Base-by-base conservation (phyloP, 2,329 filamentous ascomycete genomes). In the Pseudocercospora pini-densiflorae region DNA sequence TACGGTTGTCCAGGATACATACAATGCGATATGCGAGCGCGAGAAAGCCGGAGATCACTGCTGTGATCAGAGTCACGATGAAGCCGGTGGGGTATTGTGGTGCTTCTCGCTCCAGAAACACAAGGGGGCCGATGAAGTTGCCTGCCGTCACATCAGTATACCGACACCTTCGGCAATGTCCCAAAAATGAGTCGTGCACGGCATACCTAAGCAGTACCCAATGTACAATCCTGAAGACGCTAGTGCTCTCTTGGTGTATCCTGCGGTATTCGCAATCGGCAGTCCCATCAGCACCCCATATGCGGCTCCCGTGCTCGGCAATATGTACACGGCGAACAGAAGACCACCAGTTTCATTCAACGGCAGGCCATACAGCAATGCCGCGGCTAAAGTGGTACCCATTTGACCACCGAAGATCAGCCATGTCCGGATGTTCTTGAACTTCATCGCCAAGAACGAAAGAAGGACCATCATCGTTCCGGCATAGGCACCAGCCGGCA, bases 141-240 rank as follows among this genome's bases (percentile, higher is more conserved):
- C 77, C 76, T 77, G 43, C 16, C 16, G 12, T 23, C 10, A 55
- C 47, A 23, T 61, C 14, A 61, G 43, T 33, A 27, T 51, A 12
- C 16, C n/a, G 16, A 55, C 3, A 55, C 7, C n/a, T 43, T 43
- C 40, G 16, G 40, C 40, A 43, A 43, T 19, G 40, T 43, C 40
- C 19, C 5, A 19, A 19, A n/a, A 2, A 6, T 5, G 12, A 19
- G 6, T 12, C 10, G 10, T 33, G 31, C 31, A 43, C 6, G 40
- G n/a, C 68, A 63, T 67, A 81, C 81, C 82, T 2, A 85, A 74
- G 68, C 83, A 85, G 68, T 85, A 85, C 3, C 83, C 84, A 19
- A 85, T 80, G 59, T 82, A 85, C 1, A 85, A 73, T 0, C 83
- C 83, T 0, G 82, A 83, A 0, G 82, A 83, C 1, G 81, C 81